Conservation (phyloP, 2,329 filamentous ascomycete species). For the Massarina eburnea region DNA sequence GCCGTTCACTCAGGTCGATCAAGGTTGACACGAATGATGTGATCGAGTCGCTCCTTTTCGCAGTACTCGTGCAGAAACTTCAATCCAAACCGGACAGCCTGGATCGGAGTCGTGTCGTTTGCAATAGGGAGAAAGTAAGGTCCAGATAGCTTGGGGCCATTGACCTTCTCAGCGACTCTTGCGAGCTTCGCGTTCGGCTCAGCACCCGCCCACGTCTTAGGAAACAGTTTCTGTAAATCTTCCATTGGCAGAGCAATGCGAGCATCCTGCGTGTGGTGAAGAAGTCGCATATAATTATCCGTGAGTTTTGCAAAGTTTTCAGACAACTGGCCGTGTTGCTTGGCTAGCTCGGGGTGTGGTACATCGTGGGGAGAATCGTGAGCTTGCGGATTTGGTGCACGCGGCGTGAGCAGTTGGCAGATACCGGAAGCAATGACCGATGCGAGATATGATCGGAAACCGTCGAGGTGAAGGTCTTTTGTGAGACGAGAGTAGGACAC, state of each 20-base stretch:
- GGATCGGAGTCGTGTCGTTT: constrained; percentile 45
- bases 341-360: constrained; percentile 23
- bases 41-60: constrained; percentile 32
- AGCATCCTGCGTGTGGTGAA: constrained; percentile 30
- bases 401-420: constrained; percentile 34
- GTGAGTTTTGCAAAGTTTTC: constrained; percentile 32
- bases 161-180: constrained; percentile 37
- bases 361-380: constrained; percentile 34
- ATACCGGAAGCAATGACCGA: constrained; percentile 45
- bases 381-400: constrained; percentile 17
- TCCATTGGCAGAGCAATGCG: constrained; percentile 34
- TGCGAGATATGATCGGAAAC: constrained; percentile 45
- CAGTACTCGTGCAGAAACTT: constrained; percentile 48
- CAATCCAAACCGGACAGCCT: constrained; percentile 48
- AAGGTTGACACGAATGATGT: constrained; percentile 28
- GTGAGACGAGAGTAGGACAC: constrained; percentile 35
- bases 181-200: constrained; percentile 20
- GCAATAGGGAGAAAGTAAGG: constrained; percentile 46
- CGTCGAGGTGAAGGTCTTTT: constrained; percentile 41
- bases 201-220: constrained; percentile 40
- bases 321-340: constrained; percentile 19
- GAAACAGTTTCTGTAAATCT: constrained; percentile 40
- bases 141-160: constrained; percentile 36
- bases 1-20: constrained; percentile 25
- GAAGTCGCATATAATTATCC: constrained; percentile 30